These are phyloP conservation scores for Chrysophaeum taylorii DNA, from an alignment of 352 stramenopile genomes.

Conservation along the genomic window DNA sequence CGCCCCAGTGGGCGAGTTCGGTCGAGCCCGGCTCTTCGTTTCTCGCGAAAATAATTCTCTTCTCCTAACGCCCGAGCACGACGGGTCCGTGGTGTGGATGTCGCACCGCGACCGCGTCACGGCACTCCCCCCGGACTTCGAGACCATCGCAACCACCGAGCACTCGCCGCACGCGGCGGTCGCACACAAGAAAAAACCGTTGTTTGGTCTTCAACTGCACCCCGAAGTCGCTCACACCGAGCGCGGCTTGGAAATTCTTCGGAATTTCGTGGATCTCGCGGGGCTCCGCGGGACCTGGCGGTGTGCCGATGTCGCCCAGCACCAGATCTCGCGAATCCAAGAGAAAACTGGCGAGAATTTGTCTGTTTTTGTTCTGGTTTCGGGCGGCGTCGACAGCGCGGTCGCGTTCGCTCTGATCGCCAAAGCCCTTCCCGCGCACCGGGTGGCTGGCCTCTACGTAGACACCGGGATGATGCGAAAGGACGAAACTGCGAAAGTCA, in stretches of 20 bases:
- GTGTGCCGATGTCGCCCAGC: conserved; percentile 88
- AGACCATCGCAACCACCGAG: conserved; percentile 16
- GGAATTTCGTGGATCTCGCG: conserved; percentile 94
- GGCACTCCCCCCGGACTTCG: conserved; percentile 73
- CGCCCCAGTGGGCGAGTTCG: conserved; percentile 90
- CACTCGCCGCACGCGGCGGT: conserved; percentile 22
- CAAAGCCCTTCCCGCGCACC: conserved; percentile 78
- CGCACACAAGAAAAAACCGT: neutral
- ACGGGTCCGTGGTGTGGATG: conserved; percentile 96
- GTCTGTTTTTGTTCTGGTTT: conserved; percentile 96
- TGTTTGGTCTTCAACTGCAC: conserved; percentile 76
- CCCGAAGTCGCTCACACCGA: conserved; percentile 88
- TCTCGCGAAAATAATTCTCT: too few species aligned
- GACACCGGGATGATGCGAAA: conserved; percentile 95
- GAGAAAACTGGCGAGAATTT: conserved; percentile 77
- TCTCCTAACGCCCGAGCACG: conserved; percentile 38
- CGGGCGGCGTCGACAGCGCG: conserved; percentile 94
- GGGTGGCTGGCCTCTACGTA: conserved; percentile 98
- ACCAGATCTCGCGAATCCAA: conserved; percentile 65
- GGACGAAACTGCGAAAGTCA: conserved; percentile 81
- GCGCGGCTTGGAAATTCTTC: conserved; percentile 81
- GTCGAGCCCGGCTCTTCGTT: conserved; percentile 79
- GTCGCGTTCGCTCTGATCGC: conserved; percentile 94
- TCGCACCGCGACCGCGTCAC: conserved; percentile 97
- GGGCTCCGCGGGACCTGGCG: conserved; percentile 88